These are phyloP conservation scores for Rhododendron ferrugineum DNA, from an alignment of 148 eudicot species.

Conservation along the genomic window DNA sequence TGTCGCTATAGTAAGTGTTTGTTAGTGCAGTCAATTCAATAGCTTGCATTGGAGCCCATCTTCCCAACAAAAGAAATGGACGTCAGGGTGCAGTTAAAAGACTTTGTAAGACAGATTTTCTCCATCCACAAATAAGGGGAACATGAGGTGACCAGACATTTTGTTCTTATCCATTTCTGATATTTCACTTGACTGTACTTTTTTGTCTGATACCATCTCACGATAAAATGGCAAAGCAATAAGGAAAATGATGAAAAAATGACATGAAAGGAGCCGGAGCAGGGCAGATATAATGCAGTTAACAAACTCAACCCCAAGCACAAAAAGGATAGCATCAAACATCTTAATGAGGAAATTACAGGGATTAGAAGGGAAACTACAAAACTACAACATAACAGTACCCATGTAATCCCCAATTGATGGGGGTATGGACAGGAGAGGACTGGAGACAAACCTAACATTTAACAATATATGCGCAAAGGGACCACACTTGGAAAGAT, in stretches of 20 bases:
- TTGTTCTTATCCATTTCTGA: constrained; percentile 8
- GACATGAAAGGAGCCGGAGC: background rate
- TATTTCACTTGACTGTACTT: background rate
- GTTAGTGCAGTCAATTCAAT: background rate
- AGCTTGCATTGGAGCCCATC: constrained; percentile 3
- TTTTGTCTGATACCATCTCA: constrained; percentile 3
- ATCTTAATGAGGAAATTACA: background rate
- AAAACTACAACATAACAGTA: background rate
- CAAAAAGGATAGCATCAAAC: constrained; percentile 7
- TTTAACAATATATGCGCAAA: background rate
- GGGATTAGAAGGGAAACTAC: background rate
- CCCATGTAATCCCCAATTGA: background rate
- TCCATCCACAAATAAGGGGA: background rate
- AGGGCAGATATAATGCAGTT: background rate
- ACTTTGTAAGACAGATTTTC: background rate
- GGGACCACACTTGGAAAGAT: background rate
- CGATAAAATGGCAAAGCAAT: constrained; percentile 9
- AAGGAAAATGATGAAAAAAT: background rate
- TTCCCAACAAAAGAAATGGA: background rate
- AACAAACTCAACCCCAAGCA: constrained; percentile 4
- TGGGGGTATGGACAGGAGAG: background rate
- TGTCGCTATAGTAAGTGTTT: background rate
- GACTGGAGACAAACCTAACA: background rate
- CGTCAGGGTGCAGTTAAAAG: background rate
- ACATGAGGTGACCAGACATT: background rate